phyloP scores from a whole-genome alignment of 2,329 filamentous ascomycete genomes.

The Plectosphaerella sp. region DNA sequence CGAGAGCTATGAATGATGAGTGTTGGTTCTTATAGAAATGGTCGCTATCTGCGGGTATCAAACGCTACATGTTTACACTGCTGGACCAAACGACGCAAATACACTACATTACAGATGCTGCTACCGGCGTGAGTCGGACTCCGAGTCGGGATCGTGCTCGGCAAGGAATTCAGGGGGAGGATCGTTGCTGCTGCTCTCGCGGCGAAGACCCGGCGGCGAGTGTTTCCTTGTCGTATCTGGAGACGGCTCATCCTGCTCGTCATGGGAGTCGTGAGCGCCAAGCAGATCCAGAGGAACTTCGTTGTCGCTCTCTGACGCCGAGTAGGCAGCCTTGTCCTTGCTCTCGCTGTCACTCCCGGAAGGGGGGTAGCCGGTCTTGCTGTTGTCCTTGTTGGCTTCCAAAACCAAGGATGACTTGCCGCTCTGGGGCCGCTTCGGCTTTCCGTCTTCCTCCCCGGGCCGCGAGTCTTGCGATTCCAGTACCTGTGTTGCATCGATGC shows the following conservation, averaged over 20 bases:
- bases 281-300: constrained; percentile 38
- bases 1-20: no score
- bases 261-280: constrained; percentile 22
- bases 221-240: background rate
- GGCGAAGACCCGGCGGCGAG: constrained; percentile 3
- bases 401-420: background rate
- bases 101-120: background rate
- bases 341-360: background rate
- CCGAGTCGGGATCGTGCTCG: constrained; percentile 27
- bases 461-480: constrained; percentile 15
- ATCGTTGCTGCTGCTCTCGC: constrained; percentile 43
- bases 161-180: constrained; percentile 45
- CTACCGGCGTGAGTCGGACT: background rate
- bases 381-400: constrained; percentile 2
- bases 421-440: constrained; percentile 40
- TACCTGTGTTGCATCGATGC: background rate
- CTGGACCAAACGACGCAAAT: no score
- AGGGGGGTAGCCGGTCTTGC: background rate
- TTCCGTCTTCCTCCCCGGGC: constrained; percentile 43
- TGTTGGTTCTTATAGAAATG: no score
- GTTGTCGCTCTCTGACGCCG: constrained; percentile 30
- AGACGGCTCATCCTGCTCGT: constrained; percentile 15
- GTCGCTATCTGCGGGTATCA: background rate
- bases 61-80: background rate
- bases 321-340: background rate